Evolutionary conservation across 306 rosid species (phyloP).

Genomic region (Corylus heterophylla): DNA sequence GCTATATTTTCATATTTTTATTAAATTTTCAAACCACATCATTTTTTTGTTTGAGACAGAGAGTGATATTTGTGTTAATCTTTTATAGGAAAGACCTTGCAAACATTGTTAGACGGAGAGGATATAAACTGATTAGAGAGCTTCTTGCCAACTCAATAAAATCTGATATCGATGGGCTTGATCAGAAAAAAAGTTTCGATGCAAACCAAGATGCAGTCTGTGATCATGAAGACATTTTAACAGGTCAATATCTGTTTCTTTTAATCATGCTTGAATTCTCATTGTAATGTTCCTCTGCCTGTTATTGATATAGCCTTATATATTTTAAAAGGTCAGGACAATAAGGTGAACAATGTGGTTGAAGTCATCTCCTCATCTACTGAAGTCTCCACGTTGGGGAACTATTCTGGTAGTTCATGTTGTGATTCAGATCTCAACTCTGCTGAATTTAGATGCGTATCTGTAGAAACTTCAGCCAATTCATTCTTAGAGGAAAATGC

Average conservation of each 20-base stretch:
- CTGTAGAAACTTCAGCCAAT: conserved; percentile 29
- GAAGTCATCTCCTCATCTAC: conserved; percentile 19
- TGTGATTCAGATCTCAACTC: conserved; percentile 21
- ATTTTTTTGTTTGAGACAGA: not conserved
- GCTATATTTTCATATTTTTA: too few species aligned
- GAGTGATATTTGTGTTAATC: not conserved
- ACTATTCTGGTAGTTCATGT: conserved; percentile 20
- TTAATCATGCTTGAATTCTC: conserved; percentile 10
- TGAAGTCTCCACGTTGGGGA: conserved; percentile 6
- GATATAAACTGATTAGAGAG: conserved; percentile 67
- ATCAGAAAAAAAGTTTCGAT: conserved; percentile 23
- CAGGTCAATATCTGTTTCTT: conserved; percentile 52
- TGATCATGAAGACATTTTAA: conserved; percentile 27
- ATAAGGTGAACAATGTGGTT: conserved; percentile 17
- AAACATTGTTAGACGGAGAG: conserved; percentile 86
- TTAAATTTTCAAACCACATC: not conserved
- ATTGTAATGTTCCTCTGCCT: conserved; percentile 18
- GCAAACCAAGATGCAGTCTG: conserved; percentile 28
- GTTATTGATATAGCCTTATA: conserved; percentile 47
- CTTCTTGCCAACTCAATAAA: conserved; percentile 51
- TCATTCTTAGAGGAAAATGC: conserved; percentile 17
- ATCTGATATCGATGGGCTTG: conserved; percentile 19
- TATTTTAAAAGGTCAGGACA: conserved; percentile 76
- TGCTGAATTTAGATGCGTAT: conserved; percentile 18
- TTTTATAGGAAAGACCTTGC: conserved; percentile 75